These are phyloP conservation scores for Pseudogymnoascus sp. DNA, from an alignment of 2,329 filamentous ascomycete species.

Conservation along the genomic window DNA sequence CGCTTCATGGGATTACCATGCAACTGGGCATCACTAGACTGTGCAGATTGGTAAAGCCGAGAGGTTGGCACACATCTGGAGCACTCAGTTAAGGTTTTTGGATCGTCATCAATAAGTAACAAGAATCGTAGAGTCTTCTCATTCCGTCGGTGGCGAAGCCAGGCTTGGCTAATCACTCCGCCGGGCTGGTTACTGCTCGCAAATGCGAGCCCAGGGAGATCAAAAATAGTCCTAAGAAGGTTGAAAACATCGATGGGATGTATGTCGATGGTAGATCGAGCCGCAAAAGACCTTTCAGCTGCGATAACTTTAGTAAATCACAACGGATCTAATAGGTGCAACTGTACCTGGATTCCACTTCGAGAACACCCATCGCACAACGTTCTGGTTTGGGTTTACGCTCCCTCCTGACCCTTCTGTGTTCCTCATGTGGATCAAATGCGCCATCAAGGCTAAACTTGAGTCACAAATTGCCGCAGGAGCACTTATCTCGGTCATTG, in stretches of 20 bases:
- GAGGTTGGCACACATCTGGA: slow-evolving; percentile 14
- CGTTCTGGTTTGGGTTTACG: slow-evolving; percentile 58
- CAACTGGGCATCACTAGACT: slow-evolving; percentile 10
- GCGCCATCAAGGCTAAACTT: slow-evolving; percentile 64
- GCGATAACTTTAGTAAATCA: slow-evolving; percentile 17
- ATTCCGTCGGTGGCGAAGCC: slow-evolving; percentile 29
- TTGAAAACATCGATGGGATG: slow-evolving; percentile 59
- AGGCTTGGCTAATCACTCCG: slow-evolving; percentile 26
- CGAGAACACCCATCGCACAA: slow-evolving; percentile 74
- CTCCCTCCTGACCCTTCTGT: slow-evolving; percentile 61
- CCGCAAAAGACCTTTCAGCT: slow-evolving; percentile 63
- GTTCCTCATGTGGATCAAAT: slow-evolving; percentile 58
- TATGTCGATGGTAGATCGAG: slow-evolving; percentile 55
- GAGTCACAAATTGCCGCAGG: slow-evolving; percentile 74
- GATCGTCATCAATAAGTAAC: slow-evolving; percentile 39
- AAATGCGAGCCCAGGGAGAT: slow-evolving; percentile 30
- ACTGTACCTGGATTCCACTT: slow-evolving; percentile 73
- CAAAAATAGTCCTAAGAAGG: slow-evolving; percentile 63
- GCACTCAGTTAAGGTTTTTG: slow-evolving; percentile 15
- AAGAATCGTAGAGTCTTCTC: slow-evolving; percentile 46
- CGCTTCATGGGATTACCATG: slow-evolving; percentile 25
- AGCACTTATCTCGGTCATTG: slow-evolving; percentile 72
- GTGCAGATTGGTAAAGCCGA: not conserved
- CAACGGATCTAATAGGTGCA: not conserved
- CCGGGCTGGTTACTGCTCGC: slow-evolving; percentile 16